Base-by-base conservation (phyloP, 495 filamentous ascomycete genomes). In the Penicillium silybi region DNA sequence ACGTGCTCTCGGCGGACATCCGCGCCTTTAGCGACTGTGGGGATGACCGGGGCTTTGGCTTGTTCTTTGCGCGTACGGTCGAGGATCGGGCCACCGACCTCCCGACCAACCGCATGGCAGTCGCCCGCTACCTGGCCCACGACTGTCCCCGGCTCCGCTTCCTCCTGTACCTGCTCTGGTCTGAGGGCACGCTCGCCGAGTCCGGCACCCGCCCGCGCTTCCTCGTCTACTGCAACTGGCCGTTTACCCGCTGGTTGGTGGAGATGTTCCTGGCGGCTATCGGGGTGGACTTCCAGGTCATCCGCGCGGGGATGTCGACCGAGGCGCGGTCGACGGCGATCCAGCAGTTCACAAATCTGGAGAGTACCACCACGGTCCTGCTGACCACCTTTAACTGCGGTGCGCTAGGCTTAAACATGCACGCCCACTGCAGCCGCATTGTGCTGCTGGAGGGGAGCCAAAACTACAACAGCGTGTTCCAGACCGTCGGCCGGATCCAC, bases 401-500 rank as follows among this genome's bases (percentile, higher is more conserved):
- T 9, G 34, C 34, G 0, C 23, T 29, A 16, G 44, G 45, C 3
- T 26, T 53, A 2, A 58, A 53, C 18, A 23, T 49, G 10, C 40
- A 57, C 16, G 32, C 10, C 1, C 2, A 44, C 13, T 46, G 42
- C 25, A 32, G 17, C 17, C 45, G 55, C 0, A 27, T 49, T 0
- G 16, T 58, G 7, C 16, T 53, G 32, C 22, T 58, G 16, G 55
- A 58, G 35, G 22, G 45, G 1, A 29, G 45, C 0, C 41, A 37
- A 1, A 52, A 56, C 20, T 13, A 39, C 16, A 44, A 46, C 10
- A 11, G 9, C 20, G 1, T 52, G 0, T 55, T 55, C 10, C 39
- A 53, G 16, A 27, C 52, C 1, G 41, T 53, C 6, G 52, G 48
- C 4, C 45, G 52, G 10, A 25, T 55, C 15, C 57, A 56, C 32